phyloP scores from a whole-genome alignment of 2,329 filamentous ascomycete genomes.

The Claviceps cyperi region DNA sequence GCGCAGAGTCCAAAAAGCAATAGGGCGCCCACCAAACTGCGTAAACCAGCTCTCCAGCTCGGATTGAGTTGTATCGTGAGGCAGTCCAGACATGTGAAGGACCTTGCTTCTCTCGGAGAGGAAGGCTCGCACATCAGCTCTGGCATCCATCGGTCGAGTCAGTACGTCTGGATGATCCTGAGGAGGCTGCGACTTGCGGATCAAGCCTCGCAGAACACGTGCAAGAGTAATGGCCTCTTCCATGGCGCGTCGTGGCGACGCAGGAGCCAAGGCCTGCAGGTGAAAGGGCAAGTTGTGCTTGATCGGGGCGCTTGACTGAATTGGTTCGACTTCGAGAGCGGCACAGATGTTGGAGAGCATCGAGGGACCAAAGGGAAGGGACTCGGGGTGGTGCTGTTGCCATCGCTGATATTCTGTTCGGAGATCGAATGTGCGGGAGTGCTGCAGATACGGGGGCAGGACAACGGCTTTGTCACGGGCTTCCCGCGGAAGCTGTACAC shows the following conservation, averaged over 20 bases:
- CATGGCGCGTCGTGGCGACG: constrained; percentile 90
- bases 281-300: constrained; percentile 98
- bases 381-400: constrained; percentile 97
- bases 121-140: constrained; percentile 92
- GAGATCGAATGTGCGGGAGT: constrained; percentile 92
- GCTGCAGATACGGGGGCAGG: constrained; percentile 88
- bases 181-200: constrained; percentile 88
- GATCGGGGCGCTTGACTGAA: constrained; percentile 93
- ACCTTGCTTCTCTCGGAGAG: constrained; percentile 95
- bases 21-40: constrained; percentile 91
- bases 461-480: constrained; percentile 97
- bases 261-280: constrained; percentile 85
- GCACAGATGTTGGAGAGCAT: constrained; percentile 97
- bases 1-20: constrained; percentile 96
- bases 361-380: constrained; percentile 87
- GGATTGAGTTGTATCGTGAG: constrained; percentile 95
- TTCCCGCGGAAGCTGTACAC: constrained; percentile 92
- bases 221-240: constrained; percentile 93
- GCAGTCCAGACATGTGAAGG: constrained; percentile 90
- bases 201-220: constrained; percentile 79
- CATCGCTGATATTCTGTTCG: constrained; percentile 96
- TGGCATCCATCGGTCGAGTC: constrained; percentile 88
- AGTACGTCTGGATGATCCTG: constrained; percentile 92
- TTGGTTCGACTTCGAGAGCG: constrained; percentile 91
- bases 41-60: constrained; percentile 99